Evolutionary conservation across 2,329 filamentous ascomycete genomes (phyloP), one percentile per base, ranked within the genome.

Genomic region (Rosellinia necatrix): DNA sequence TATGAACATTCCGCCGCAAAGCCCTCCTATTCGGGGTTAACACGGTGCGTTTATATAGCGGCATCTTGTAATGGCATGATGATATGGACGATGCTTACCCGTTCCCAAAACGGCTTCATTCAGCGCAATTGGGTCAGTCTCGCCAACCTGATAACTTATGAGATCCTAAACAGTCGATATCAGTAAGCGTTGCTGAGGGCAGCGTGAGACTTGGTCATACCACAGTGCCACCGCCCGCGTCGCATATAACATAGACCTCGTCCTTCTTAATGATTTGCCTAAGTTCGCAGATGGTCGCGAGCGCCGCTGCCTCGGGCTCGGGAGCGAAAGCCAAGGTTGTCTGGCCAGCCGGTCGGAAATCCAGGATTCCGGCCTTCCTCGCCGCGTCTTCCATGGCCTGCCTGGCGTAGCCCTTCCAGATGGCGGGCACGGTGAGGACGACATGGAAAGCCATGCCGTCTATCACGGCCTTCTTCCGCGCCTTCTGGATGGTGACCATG

Each of bases 151-250:
- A 51, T 65, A 65, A 15, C 47, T 65, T 34, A 62, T 63, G 13
- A 64, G 34, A 30, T 65, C 63, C 58, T 56, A 10, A n/a, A n/a
- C n/a, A n/a, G n/a, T n/a, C n/a, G n/a, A n/a, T n/a, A n/a, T n/a
- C n/a, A n/a, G n/a, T n/a, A n/a, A n/a, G n/a, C n/a, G n/a, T n/a
- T n/a, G n/a, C n/a, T n/a, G 6, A 13, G 17, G n/a, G 30, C n/a
- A 9, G 6, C 30, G 9, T 32, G 12, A 32, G 30, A 9, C 4
- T 13, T 13, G n/a, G 24, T 8, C 38, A 17, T 50, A 67, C 66
- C 19, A 68, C 67, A 6, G 65, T 68, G 13, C 66, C 64, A 24
- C 66, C 66, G n/a, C 66, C 66, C n/a, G 59, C 61, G 52, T 68
- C 64, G 12, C 63, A 65, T 9, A 69, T 41, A 3, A 67, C 30